Percentiles rank a stretch among this genome's conserved stretches.
Evolutionary conservation across 371 early-diverging fungal genomes (phyloP).

Genomic region (Mycotypha africana): DNA sequence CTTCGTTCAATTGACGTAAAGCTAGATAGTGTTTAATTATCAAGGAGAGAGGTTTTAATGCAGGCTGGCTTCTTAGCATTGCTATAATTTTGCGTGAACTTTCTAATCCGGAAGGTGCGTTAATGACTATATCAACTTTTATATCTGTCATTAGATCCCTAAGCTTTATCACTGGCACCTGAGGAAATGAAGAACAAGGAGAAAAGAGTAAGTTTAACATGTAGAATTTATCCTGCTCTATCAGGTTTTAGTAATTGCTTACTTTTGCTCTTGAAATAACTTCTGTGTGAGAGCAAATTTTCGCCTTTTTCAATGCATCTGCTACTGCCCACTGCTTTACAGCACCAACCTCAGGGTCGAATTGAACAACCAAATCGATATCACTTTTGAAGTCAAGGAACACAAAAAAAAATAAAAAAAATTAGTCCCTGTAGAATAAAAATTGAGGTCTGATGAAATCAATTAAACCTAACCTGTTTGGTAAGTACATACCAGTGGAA

Average conservation of each 20-base stretch:
- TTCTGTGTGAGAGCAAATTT: slow-evolving; percentile 23
- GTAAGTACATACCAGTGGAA: slow-evolving; percentile 79
- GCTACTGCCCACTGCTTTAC: slow-evolving; percentile 11
- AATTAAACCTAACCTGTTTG: background rate
- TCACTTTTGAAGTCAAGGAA: slow-evolving; percentile 44
- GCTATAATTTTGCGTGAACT: slow-evolving; percentile 56
- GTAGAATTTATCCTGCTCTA: background rate
- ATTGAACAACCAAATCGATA: slow-evolving; percentile 70
- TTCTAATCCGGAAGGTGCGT: slow-evolving; percentile 64
- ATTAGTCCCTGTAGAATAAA: no score
- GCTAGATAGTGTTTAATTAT: slow-evolving; percentile 82
- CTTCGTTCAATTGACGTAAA: slow-evolving; percentile 79
- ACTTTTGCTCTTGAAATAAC: slow-evolving; percentile 51
- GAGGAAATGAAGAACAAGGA: background rate
- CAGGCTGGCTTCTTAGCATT: slow-evolving; percentile 50
- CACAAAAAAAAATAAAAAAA: no score
- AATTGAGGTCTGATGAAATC: background rate
- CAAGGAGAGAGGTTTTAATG: slow-evolving; percentile 64
- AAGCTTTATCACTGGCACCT: slow-evolving; percentile 94
- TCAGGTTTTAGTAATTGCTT: slow-evolving; percentile 5
- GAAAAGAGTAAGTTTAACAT: background rate
- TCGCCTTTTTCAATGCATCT: slow-evolving; percentile 7
- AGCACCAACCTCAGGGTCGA: slow-evolving; percentile 8
- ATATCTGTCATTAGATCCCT: slow-evolving; percentile 63
- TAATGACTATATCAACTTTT: slow-evolving; percentile 83